A percentile compares a stretch with the other conserved stretches of the same genome.
These are phyloP conservation scores for Verticillium nubilum DNA, from an alignment of 2,329 filamentous ascomycete species.

Conservation along the genomic window DNA sequence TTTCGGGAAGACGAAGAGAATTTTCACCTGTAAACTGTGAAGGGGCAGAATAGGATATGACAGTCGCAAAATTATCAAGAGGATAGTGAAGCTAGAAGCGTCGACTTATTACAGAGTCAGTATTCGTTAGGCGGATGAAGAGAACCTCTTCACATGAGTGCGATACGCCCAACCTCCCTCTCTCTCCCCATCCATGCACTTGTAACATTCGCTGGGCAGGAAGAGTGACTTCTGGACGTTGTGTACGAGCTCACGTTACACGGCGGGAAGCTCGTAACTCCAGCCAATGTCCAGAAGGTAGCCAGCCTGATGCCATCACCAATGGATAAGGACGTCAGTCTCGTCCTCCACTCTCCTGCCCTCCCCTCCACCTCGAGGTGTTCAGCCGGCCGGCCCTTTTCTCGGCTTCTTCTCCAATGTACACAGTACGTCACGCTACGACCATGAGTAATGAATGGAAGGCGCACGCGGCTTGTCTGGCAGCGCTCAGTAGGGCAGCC, in stretches of 20 bases:
- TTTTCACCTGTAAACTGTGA: no score
- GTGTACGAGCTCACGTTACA: background rate
- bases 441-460: background rate
- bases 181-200: background rate
- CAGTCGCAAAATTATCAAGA: no score
- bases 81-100: no score
- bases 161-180: background rate
- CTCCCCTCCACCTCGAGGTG: background rate
- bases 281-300: background rate
- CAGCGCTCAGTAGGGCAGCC: background rate
- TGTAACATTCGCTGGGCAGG: background rate
- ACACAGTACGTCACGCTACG: background rate
- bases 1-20: no score
- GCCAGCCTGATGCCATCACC: background rate
- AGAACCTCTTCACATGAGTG: background rate
- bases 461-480: background rate
- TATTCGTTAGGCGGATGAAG: no score
- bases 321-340: background rate
- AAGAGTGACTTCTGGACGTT: background rate
- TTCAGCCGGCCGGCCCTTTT: background rate
- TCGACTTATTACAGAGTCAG: no score
- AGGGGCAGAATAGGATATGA: no score
- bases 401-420: background rate
- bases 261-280: background rate
- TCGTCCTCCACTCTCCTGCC: background rate